Evolutionary conservation across 1,284 basidiomycete species (phyloP).

Genomic region (Gomphus bonarii): DNA sequence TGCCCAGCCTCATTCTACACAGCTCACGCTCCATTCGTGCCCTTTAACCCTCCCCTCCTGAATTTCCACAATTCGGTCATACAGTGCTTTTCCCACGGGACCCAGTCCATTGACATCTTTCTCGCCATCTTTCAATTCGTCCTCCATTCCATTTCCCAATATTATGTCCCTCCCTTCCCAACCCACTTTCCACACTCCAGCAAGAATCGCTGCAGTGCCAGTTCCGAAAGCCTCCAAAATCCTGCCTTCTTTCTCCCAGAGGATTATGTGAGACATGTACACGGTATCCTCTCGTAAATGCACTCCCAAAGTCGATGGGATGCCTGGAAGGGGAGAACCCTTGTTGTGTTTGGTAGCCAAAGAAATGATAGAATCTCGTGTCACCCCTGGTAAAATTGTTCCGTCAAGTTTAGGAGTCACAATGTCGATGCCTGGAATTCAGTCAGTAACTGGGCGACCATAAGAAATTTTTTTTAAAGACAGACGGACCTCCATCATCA

Average conservation of each 20-base stretch:
- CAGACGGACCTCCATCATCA: slow-evolving; percentile 33
- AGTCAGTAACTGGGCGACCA: not conserved
- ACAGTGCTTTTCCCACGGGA: slow-evolving; percentile 45
- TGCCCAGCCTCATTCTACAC: not conserved
- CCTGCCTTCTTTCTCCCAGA: slow-evolving; percentile 35
- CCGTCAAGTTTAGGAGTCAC: slow-evolving; percentile 71
- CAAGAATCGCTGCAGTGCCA: slow-evolving; percentile 47
- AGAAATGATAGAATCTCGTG: slow-evolving; percentile 59
- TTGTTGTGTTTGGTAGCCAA: slow-evolving; percentile 42
- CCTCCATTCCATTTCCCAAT: slow-evolving; percentile 27
- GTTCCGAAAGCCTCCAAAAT: slow-evolving; percentile 64
- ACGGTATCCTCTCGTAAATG: slow-evolving; percentile 49
- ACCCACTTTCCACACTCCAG: slow-evolving; percentile 31
- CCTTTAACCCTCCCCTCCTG: slow-evolving; percentile 52
- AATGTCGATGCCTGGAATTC: slow-evolving; percentile 42
- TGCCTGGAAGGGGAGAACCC: slow-evolving; percentile 26
- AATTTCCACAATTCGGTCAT: slow-evolving; percentile 46
- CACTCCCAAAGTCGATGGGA: slow-evolving; percentile 31
- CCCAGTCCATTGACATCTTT: slow-evolving; percentile 29
- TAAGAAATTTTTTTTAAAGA: not conserved
- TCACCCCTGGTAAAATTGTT: slow-evolving; percentile 65
- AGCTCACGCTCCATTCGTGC: slow-evolving; percentile 39
- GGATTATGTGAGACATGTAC: slow-evolving; percentile 50
- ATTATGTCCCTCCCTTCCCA: slow-evolving; percentile 40
- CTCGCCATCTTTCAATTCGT: slow-evolving; percentile 29